phyloP scores from a whole-genome alignment of 768 basidiomycete genomes.

The Russula olivacea region DNA sequence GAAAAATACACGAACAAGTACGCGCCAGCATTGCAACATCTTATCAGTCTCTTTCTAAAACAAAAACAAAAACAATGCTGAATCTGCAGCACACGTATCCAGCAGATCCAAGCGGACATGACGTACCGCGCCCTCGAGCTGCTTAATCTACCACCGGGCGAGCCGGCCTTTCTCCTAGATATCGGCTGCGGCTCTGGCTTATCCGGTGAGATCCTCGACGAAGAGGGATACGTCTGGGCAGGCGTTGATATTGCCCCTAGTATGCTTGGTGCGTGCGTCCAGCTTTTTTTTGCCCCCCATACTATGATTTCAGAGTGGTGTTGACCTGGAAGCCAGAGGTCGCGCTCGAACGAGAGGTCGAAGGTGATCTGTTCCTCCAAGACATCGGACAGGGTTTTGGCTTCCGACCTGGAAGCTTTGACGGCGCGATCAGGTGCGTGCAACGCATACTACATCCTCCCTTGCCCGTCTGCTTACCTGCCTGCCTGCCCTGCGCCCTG shows the following conservation, averaged over 20 bases:
- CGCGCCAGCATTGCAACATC: background rate
- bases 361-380: slow-evolving; percentile 93
- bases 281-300: background rate
- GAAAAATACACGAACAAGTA: slow-evolving; percentile 97
- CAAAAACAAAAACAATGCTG: background rate
- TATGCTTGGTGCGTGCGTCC: slow-evolving; percentile 73
- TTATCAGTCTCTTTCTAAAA: background rate
- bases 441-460: slow-evolving; percentile 6
- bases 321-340: slow-evolving; percentile 54
- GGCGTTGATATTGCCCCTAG: slow-evolving; percentile 94
- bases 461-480: background rate
- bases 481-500: too few species aligned
- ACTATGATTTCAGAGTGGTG: background rate
- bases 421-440: slow-evolving; percentile 88
- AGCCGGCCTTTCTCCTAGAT: slow-evolving; percentile 84
- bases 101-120: slow-evolving; percentile 96
- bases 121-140: slow-evolving; percentile 93
- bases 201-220: slow-evolving; percentile 93
- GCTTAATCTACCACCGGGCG: slow-evolving; percentile 69
- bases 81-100: slow-evolving; percentile 75
- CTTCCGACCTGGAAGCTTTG: slow-evolving; percentile 94
- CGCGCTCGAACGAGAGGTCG: slow-evolving; percentile 89
- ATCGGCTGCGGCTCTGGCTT: slow-evolving; percentile 97
- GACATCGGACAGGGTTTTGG: slow-evolving; percentile 98
- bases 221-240: slow-evolving; percentile 88